A percentile compares a stretch with the other conserved stretches of the same genome.
These are phyloP conservation scores for Astrothelium subdiscretum DNA, from an alignment of 495 filamentous ascomycete species.

Conservation along the genomic window DNA sequence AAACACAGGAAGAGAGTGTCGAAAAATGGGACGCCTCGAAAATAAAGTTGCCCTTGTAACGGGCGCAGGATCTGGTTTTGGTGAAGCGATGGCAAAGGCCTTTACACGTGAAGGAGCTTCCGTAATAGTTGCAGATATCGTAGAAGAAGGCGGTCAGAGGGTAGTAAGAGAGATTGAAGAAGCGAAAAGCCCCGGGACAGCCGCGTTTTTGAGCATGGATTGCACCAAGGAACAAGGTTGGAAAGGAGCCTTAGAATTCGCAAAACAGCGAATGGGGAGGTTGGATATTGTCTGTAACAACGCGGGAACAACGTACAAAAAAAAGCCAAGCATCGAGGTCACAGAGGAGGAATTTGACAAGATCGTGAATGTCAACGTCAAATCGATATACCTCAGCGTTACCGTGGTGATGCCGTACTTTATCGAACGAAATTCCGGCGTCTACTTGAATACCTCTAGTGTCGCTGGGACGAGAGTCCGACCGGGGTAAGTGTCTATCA, in stretches of 20 bases:
- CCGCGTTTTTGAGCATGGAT: slow-evolving; percentile 22
- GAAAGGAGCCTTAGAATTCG: slow-evolving; percentile 17
- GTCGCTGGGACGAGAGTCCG: slow-evolving; percentile 52
- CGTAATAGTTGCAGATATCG: slow-evolving; percentile 23
- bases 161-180: slow-evolving; percentile 7
- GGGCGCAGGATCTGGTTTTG: slow-evolving; percentile 23
- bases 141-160: slow-evolving; percentile 13
- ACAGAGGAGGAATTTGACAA: slow-evolving; percentile 56
- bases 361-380: slow-evolving; percentile 56
- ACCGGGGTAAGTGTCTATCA: slow-evolving; percentile 30
- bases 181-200: not conserved
- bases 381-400: slow-evolving; percentile 47
- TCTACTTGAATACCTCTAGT: slow-evolving; percentile 52
- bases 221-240: slow-evolving; percentile 21
- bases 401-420: slow-evolving; percentile 43
- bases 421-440: slow-evolving; percentile 45
- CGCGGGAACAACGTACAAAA: slow-evolving; percentile 57
- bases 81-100: slow-evolving; percentile 17
- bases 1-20: too few species aligned
- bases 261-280: slow-evolving; percentile 18
- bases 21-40: slow-evolving; percentile 18
- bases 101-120: slow-evolving; percentile 22
- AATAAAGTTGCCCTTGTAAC: slow-evolving; percentile 22
- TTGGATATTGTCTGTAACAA: slow-evolving; percentile 42
- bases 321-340: slow-evolving; percentile 54